Percentiles rank a stretch among this genome's conserved stretches.
These are phyloP conservation scores for Puccinia novopanici DNA, from an alignment of 1,284 basidiomycete species.

Conservation along the genomic window DNA sequence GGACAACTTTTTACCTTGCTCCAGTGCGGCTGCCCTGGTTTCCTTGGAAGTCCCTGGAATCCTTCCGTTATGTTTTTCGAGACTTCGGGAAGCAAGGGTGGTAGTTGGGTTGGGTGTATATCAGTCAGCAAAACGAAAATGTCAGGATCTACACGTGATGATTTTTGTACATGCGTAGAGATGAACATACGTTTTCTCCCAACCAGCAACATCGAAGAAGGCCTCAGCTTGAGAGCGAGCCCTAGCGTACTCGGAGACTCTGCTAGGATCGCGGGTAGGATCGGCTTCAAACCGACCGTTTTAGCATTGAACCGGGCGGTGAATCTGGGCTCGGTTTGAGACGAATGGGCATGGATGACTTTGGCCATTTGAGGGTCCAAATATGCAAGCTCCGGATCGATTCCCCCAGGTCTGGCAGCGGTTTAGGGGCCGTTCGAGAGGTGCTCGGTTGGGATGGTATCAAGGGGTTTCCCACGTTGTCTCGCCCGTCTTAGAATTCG, in stretches of 20 bases:
- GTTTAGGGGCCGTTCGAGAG: background rate
- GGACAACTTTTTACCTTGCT: slow-evolving; percentile 27
- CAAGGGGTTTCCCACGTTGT: slow-evolving; percentile 41
- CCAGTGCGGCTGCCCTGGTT: background rate
- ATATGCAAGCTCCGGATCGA: slow-evolving; percentile 43
- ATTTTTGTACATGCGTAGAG: background rate
- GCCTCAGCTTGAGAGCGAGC: slow-evolving; percentile 34
- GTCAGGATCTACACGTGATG: background rate
- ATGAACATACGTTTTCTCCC: slow-evolving; percentile 43
- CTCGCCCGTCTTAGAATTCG: slow-evolving; percentile 31
- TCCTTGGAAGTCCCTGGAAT: slow-evolving; percentile 22
- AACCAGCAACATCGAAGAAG: slow-evolving; percentile 41
- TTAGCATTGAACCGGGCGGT: slow-evolving; percentile 27
- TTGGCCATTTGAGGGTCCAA: slow-evolving; percentile 17
- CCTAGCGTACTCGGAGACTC: slow-evolving; percentile 23
- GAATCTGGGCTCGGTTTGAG: slow-evolving; percentile 18
- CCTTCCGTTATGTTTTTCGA: slow-evolving; percentile 38
- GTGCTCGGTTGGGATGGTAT: background rate
- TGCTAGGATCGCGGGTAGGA: slow-evolving; percentile 15
- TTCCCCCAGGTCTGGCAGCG: slow-evolving; percentile 21
- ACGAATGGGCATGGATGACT: background rate
- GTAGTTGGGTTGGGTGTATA: background rate
- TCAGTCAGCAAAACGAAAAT: background rate
- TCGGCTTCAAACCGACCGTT: slow-evolving; percentile 41
- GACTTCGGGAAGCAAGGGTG: background rate